Base-by-base conservation (phyloP, 768 basidiomycete species). In the Amanita subjunquillea region DNA sequence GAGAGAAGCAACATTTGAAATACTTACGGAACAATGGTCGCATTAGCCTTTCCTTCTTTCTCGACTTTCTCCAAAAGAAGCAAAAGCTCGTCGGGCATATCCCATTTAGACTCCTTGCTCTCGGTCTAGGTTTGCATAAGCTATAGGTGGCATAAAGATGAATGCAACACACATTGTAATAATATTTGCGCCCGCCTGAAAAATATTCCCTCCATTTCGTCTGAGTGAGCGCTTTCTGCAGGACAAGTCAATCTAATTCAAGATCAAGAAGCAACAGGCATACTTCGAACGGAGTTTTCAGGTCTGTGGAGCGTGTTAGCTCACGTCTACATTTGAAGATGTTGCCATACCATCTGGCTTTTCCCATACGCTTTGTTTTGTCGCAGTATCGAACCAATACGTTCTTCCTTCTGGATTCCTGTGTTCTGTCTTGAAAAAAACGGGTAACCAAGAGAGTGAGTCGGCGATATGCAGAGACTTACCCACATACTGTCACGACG, bases 151-250 rank as follows among this genome's bases (percentile, higher is more conserved):
- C 45, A 30, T 39, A n/a, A 9, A 27, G 13, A 12, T 27, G 30
- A 42, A 32, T 13, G 36, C 10, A 12, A 63, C 79, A 40, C 54
- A 89, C 90, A 64, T 93, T 86, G 58, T 91, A 91, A 65, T 89
- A 93, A 64, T 93, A 93, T 62, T 92, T 92, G 58, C 91, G 71
- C 27, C 91, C 92, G 48, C 88, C 87, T 2, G 90, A 89, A 58
- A 90, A 88, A 65, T 97, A 99, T 66, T 96, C 91, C 63, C 95
- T 96, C 94, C 94, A 98, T 68, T 82, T 80, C 10, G 94, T 96
- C 66, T 91, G 75, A 30, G 78, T 83, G 46, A 97, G 71, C 92
- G 62, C 84, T 82, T 88, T 94, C 59, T 20, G 51, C 54, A 36
- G 40, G 56, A 40, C 5, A 20, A 51, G 58, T 56, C 48, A 57